Percentiles rank a stretch among this genome's conserved stretches.
Conservation (phyloP, 1,284 basidiomycete species). For the Sporisorium exsertum region DNA sequence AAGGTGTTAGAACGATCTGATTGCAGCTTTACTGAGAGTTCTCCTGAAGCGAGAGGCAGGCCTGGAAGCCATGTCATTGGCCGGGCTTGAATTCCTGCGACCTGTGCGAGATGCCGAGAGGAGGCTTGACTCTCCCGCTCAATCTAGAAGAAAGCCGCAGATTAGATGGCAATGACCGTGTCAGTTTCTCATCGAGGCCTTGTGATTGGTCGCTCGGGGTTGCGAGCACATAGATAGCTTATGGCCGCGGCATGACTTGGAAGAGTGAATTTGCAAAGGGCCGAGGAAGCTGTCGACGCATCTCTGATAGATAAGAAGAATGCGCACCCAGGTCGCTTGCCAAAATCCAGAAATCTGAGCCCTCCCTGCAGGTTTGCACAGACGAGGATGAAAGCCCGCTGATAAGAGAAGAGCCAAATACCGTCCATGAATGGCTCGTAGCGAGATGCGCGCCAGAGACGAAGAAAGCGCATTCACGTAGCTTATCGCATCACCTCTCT, state of each 20-base stretch:
- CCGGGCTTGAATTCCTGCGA: conserved; percentile 2
- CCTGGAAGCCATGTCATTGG: not conserved
- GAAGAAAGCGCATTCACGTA: not conserved
- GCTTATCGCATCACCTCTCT: conserved; percentile 1
- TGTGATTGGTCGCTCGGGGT: conserved; percentile 25
- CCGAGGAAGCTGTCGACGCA: conserved; percentile 1
- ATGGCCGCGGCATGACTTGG: not conserved
- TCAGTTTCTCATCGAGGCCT: not conserved
- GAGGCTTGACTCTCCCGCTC: not conserved
- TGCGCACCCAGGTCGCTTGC: not conserved
- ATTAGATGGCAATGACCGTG: conserved; percentile 11
- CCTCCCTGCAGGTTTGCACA: not conserved
- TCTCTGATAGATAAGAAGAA: conserved; percentile 11
- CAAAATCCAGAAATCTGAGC: conserved; percentile 1
- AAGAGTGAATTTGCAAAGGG: not conserved
- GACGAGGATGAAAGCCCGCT: not conserved
- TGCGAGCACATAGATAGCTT: conserved; percentile 24
- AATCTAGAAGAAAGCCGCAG: not conserved
- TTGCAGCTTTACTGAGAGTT: not conserved
- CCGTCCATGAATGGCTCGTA: not conserved
- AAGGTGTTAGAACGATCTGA: conserved; percentile 1
- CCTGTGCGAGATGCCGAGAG: not conserved
- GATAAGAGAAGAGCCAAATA: not conserved
- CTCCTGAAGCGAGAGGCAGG: not conserved
- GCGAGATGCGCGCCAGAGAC: not conserved